Percentiles rank a stretch among this genome's conserved stretches.
Conservation (phyloP, 306 rosid genomes). For the Medicago ruthenica region DNA sequence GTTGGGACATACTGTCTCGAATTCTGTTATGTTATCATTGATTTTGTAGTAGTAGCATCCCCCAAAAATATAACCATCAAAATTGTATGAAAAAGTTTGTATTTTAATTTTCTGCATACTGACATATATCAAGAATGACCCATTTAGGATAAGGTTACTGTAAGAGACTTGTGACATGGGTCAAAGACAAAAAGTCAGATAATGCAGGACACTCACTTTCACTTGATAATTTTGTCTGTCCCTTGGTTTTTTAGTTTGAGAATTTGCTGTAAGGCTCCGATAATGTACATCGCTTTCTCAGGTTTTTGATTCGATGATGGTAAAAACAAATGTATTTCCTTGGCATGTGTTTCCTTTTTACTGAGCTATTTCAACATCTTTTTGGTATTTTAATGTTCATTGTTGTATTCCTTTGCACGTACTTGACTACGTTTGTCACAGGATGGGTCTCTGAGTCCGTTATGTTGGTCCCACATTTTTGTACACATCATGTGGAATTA, state of each 20-base stretch:
- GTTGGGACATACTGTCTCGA: slow-evolving; percentile 28
- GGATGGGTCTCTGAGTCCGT: not conserved
- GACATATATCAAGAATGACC: slow-evolving; percentile 9
- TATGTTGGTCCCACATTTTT: not conserved
- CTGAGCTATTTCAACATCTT: not conserved
- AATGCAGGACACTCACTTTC: slow-evolving; percentile 33
- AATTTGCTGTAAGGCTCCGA: not conserved
- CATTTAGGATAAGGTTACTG: slow-evolving; percentile 12
- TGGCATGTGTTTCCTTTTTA: not conserved
- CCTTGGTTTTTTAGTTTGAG: slow-evolving; percentile 11
- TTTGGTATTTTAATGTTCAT: not conserved
- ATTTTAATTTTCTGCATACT: slow-evolving; percentile 9
- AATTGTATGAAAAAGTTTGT: slow-evolving; percentile 17
- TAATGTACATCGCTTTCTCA: slow-evolving; percentile 23
- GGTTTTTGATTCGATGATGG: slow-evolving; percentile 26
- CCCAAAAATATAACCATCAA: not conserved
- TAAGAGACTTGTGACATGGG: not conserved
- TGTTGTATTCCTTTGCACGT: not conserved
- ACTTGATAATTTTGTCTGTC: slow-evolving; percentile 17
- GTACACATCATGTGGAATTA: not conserved
- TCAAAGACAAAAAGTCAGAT: slow-evolving; percentile 25
- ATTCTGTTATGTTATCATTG: slow-evolving; percentile 17
- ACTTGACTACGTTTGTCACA: not conserved
- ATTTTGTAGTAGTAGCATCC: slow-evolving; percentile 12
- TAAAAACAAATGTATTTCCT: slow-evolving; percentile 4